Evolutionary conservation across 2,329 filamentous ascomycete genomes (phyloP).

Genomic region (Hymenoscyphus linearis): DNA sequence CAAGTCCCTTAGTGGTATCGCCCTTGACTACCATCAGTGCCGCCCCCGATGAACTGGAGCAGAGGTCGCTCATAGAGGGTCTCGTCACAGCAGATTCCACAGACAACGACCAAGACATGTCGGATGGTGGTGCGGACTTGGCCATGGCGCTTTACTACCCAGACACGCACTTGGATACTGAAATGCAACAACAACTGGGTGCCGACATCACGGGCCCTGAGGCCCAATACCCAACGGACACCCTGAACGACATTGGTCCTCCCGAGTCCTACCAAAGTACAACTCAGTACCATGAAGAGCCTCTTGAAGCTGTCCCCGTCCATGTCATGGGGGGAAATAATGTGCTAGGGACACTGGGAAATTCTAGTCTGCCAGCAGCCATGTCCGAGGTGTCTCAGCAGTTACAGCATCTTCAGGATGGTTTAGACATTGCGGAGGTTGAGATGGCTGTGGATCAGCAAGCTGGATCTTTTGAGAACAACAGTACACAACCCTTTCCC

Average conservation of each 20-base stretch:
- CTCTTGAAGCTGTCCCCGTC: constrained; percentile 1
- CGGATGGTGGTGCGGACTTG: constrained; percentile 25
- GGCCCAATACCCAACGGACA: background rate
- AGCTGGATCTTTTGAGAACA: constrained; percentile 12
- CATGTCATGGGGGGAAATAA: background rate
- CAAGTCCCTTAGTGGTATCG: constrained; percentile 8
- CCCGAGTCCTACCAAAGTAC: background rate
- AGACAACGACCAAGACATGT: constrained; percentile 30
- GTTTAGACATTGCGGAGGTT: constrained; percentile 24
- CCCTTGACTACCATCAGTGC: constrained; percentile 17
- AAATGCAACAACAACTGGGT: constrained; percentile 26
- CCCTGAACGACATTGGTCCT: background rate
- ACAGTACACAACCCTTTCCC: constrained; percentile 29
- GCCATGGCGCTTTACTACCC: constrained; percentile 20
- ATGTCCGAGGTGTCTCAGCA: constrained; percentile 29
- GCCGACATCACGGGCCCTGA: constrained; percentile 23
- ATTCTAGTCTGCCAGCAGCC: constrained; percentile 21
- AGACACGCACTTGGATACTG: constrained; percentile 19
- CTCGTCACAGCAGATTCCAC: constrained; percentile 7
- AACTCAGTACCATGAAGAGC: background rate
- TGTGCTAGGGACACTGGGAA: background rate
- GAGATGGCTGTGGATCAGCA: constrained; percentile 19
- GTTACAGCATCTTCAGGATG: constrained; percentile 30
- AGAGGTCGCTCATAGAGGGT: constrained; percentile 13
- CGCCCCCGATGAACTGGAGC: constrained; percentile 12